Percentiles rank a stretch among this genome's conserved stretches.
These are phyloP conservation scores for Paraphaeosphaeria minitans DNA, from an alignment of 2,329 filamentous ascomycete species.

Conservation along the genomic window DNA sequence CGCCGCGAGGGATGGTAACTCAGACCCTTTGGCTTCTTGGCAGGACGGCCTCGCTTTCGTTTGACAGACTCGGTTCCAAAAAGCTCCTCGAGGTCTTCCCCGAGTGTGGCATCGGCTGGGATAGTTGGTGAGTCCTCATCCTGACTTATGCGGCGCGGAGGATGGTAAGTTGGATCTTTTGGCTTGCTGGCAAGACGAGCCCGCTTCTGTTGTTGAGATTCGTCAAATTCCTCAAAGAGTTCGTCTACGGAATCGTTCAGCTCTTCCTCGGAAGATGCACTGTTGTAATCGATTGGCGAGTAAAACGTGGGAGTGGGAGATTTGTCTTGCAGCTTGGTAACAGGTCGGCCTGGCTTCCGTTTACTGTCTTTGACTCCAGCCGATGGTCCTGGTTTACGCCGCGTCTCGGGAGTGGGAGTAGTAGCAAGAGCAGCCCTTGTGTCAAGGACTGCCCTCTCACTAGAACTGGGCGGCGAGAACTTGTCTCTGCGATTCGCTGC, in stretches of 20 bases:
- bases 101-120: not conserved
- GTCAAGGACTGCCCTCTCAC: not conserved
- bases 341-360: not conserved
- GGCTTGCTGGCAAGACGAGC: not conserved
- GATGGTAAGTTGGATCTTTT: slow-evolving; percentile 1
- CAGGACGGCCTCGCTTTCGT: not conserved
- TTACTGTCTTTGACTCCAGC: not conserved
- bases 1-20: not conserved
- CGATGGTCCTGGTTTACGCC: not conserved
- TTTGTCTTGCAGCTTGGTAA: not conserved
- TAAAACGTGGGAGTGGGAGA: not conserved
- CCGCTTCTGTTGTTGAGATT: not conserved
- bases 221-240: no score
- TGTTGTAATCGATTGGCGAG: not conserved
- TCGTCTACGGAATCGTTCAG: no score
- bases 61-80: not conserved
- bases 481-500: not conserved
- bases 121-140: not conserved
- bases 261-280: no score
- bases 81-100: not conserved
- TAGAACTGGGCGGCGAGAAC: not conserved
- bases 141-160: not conserved
- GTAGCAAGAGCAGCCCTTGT: not conserved
- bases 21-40: not conserved
- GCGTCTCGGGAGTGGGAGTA: not conserved